Evolutionary conservation across 2,329 filamentous ascomycete species (phyloP), one percentile per base, ranked within the genome.

Genomic region (Trichoderma brevicompactum): DNA sequence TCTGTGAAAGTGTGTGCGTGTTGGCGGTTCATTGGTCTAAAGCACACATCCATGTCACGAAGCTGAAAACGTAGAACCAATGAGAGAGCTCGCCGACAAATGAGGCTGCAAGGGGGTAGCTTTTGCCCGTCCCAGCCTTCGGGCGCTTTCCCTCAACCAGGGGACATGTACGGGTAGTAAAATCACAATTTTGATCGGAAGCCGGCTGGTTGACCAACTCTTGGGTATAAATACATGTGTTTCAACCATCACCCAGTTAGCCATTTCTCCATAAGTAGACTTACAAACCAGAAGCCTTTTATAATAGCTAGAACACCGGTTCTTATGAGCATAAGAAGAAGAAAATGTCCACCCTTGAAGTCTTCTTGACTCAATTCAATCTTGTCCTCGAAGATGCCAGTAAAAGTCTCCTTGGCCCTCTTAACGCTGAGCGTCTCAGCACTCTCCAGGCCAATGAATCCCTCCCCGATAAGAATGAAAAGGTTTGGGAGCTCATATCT

Each of bases 401-500:
- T 2, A 15, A 10, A 2, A 44, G 34, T 5, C 58, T 65, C 43
- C 36, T 41, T 34, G 64, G 56, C 1, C 38, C 38, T 2, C 40
- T 62, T 19, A 28, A 49, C 2, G 38, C n/a, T 12, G 55, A 65
- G 40, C 40, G 56, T 15, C 34, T 54, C 32, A 8, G 4, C 10
- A 38, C 64, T 8, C 49, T 65, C 23, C 41, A 40, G 38, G 7
- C 38, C 1, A 32, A 56, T 1, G 56, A 62, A 13, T 54, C 56
- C 3, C 49, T 62, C 12, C 64, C 48, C 5, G 56, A 61, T 7
- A 49, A 55, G 5, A 44, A 58, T 15, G 44, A 58, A 36, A 38
- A 43, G 12, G n/a, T 44, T 1, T 62, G 64, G 48, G 38, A 49
- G 17, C 64, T 65, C 38, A n/a, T 60, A 6, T 48, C 64, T 5